Evolutionary conservation across 2,329 filamentous ascomycete species (phyloP).

Genomic region (Trichoderma atroviride): DNA sequence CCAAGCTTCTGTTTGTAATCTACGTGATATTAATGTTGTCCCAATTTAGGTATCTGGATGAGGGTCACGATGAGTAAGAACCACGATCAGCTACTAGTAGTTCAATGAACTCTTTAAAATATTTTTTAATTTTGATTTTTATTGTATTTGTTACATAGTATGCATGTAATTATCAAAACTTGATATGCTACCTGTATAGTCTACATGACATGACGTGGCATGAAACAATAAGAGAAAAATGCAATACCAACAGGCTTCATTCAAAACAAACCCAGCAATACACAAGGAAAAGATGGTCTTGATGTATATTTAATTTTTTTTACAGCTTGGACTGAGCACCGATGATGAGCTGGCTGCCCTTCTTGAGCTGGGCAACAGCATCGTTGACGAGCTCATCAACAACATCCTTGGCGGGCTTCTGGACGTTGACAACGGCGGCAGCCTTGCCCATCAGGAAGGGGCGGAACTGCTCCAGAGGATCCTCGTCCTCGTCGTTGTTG

Average conservation of each 20-base stretch:
- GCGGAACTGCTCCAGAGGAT: constrained; percentile 86
- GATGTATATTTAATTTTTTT: constrained; percentile 28
- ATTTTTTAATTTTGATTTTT: neutral
- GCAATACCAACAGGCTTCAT: constrained; percentile 11
- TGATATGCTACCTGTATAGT: constrained; percentile 29
- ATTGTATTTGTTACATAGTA: constrained; percentile 13
- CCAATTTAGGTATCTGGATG: no score
- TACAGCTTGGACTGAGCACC: constrained; percentile 63
- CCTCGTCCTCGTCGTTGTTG: constrained; percentile 74
- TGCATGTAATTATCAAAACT: constrained; percentile 17
- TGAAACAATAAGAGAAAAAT: constrained; percentile 23
- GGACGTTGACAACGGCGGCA: constrained; percentile 89
- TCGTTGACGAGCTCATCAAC: constrained; percentile 92
- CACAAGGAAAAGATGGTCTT: constrained; percentile 19
- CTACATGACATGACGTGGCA: constrained; percentile 31
- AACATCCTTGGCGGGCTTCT: constrained; percentile 86
- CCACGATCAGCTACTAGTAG: neutral
- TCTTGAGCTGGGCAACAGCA: constrained; percentile 70
- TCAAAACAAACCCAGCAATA: constrained; percentile 13
- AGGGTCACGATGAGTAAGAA: neutral
- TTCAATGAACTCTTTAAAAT: neutral
- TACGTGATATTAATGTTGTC: neutral
- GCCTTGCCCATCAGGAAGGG: constrained; percentile 97
- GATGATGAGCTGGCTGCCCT: constrained; percentile 66
- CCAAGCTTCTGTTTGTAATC: neutral